Evolutionary conservation across 768 basidiomycete genomes (phyloP), one percentile per base, ranked within the genome.

Genomic region (Lactifluus echinatus): DNA sequence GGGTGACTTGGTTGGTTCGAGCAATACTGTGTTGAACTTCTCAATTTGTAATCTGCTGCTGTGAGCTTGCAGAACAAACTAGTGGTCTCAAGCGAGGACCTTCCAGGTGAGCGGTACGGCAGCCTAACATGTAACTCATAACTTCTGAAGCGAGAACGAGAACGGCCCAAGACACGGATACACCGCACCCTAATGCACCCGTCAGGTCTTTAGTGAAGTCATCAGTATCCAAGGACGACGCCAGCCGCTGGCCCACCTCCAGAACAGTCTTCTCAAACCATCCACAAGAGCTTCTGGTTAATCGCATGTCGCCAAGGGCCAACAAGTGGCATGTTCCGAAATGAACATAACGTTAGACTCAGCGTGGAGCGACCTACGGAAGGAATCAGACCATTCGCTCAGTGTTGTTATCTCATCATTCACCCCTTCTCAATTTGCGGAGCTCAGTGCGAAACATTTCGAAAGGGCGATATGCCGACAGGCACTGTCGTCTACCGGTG

Each of bases 231-330:
- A 2, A 69, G 55, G 8, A 82, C 76, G 15, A 79, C 75, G 2
- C 73, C 73, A 58, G 72, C 77, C 2, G 78, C 79, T 33, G 74
- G 73, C 0, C 80, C 78, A 10, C 72, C 76, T 55, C 71, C 75
- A 76, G 66, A 82, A 84, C 80, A 83, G 83, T 62, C 71, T 75
- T 29, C 76, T 69, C 46, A 84, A 48, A 62, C 82, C 83, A 1
- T 62, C 71, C 0, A 71, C 81, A 15, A 85, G 70, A 2, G 67
- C 66, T 4, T 75, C 69, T 0, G 83, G 81, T 42, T 62, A 67
- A 61, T 84, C 82, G 58, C 75, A 64, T 0, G 82, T 75, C 10
- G 81, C 78, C 63, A 85, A 84, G 66, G 84, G 83, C 1, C 83
- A 82, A 4, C 83, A 82, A 6, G 65, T 65, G 1, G 70, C 69